Evolutionary conservation across 345 rosid genomes (phyloP).

Genomic region (Euphorbia lathyris): DNA sequence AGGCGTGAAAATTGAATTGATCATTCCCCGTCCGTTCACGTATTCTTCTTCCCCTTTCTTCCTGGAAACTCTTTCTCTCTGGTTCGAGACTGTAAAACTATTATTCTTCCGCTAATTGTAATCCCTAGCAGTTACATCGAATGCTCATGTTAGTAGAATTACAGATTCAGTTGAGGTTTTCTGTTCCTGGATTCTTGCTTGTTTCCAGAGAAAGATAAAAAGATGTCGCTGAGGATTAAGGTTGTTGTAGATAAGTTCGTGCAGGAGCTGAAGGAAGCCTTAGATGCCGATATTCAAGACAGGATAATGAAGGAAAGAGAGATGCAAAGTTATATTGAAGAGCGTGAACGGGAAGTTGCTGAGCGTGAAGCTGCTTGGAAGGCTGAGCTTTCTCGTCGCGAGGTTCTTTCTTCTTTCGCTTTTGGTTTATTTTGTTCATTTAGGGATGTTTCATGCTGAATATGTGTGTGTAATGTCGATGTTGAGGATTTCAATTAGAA

Average conservation of each 20-base stretch:
- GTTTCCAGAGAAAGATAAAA: neutral
- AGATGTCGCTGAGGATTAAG: slow-evolving; percentile 85
- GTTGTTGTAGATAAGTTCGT: slow-evolving; percentile 93
- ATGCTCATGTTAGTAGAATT: neutral
- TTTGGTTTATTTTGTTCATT: neutral
- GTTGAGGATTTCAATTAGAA: neutral
- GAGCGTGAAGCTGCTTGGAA: slow-evolving; percentile 99
- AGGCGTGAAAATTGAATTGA: neutral
- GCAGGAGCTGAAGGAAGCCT: slow-evolving; percentile 90
- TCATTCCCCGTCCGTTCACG: too few species aligned
- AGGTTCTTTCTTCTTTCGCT: slow-evolving; percentile 35
- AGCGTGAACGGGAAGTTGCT: slow-evolving; percentile 96
- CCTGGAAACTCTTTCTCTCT: neutral
- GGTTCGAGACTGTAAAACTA: neutral
- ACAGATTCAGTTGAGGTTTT: neutral
- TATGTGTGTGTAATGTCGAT: neutral
- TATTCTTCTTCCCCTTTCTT: neutral
- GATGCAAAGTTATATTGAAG: slow-evolving; percentile 97
- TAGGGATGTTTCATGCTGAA: neutral
- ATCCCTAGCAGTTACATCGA: neutral
- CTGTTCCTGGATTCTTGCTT: neutral
- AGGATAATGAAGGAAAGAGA: slow-evolving; percentile 96
- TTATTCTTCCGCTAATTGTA: neutral
- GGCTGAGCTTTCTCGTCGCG: slow-evolving; percentile 96
- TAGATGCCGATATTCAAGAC: slow-evolving; percentile 94